Base-by-base conservation (phyloP, 495 filamentous ascomycete species). In the Chaetomium tenue region DNA sequence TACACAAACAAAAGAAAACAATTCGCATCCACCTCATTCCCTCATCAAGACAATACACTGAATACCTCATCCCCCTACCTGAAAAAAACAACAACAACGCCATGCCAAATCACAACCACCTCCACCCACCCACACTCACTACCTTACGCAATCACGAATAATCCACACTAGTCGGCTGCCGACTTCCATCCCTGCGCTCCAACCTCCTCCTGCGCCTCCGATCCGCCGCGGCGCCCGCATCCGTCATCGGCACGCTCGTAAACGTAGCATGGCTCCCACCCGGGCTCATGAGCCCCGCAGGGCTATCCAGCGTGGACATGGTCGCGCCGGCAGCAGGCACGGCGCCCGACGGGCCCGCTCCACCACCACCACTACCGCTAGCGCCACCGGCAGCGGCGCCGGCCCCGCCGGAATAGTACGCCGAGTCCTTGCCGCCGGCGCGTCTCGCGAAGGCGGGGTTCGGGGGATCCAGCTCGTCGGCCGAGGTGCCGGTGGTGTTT, bases 361-460 rank as follows among this genome's bases (percentile, higher is more conserved):
- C 80, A 76, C 16, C 74, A 75, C 58, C 33, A 37, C 40, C 40
- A 18, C 13, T 2, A 2, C 40, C 15, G 13, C 13, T 6, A 44
- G 13, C 40, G 18, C 40, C 16, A 18, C 13, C 40, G 13, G 40
- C 40, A 44, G 40, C 40, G 15, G 5, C 40, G 40, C 5, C 33
- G 9, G 33, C 33, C 13, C 40, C 16, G 78, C 33, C 33, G 26
- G 79, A 81, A 66, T 83, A 84, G 62, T 84, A 84, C 23, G 82
- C 81, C 51, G 78, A 82, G 69, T 85, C 83, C 66, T 84, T 85
- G 72, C 65, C 76, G 75, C 65, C 76, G 68, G 6, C 76, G 76
- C 30, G 67, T 72, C 15, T 74, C 72, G 66, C 68, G 40, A 79
- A 81, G 18, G 79, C 75, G 11, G 83, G 79, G 56, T 78, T 78